Conservation (phyloP, 371 early-diverging fungal genomes). For the Entomophthora muscae region DNA sequence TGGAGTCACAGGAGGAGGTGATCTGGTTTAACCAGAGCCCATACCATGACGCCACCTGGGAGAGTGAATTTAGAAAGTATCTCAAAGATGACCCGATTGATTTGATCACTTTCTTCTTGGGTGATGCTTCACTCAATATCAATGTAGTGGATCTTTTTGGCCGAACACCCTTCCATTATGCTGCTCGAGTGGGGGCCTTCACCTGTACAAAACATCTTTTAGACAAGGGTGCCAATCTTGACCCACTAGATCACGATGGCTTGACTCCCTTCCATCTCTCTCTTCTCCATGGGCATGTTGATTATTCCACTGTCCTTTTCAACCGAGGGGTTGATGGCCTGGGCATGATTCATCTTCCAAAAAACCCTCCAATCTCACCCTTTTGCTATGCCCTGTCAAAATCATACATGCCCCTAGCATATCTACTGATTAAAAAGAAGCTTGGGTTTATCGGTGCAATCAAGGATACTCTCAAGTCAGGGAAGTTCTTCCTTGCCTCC, state of each 20-base stretch:
- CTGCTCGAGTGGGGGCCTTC: conserved; percentile 32
- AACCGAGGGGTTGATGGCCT: conserved; percentile 20
- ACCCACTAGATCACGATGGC: conserved; percentile 24
- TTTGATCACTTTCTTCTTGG: conserved; percentile 22
- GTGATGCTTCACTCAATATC: conserved; percentile 11
- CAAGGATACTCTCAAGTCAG: conserved; percentile 23
- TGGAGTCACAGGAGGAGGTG: not conserved
- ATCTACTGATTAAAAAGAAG: conserved; percentile 25
- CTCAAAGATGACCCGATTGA: conserved; percentile 32
- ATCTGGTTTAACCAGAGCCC: not conserved
- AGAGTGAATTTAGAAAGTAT: too few species aligned
- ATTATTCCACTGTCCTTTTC: conserved; percentile 31
- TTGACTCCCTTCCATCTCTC: conserved; percentile 29
- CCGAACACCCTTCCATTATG: conserved; percentile 41
- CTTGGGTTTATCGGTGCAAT: conserved; percentile 18
- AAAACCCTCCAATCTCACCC: conserved; percentile 16
- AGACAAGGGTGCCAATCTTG: conserved; percentile 16
- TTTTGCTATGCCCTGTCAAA: too few species aligned
- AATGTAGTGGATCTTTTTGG: too few species aligned
- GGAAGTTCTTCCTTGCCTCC: conserved; percentile 31
- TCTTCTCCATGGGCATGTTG: conserved; percentile 23
- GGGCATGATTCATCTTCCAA: conserved; percentile 15
- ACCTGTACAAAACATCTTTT: conserved; percentile 27
- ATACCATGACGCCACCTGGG: not conserved
- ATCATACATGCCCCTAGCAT: conserved; percentile 32